Base-by-base conservation (phyloP, 169 alveolate genomes). In the Cryptosporidium viatorum region DNA sequence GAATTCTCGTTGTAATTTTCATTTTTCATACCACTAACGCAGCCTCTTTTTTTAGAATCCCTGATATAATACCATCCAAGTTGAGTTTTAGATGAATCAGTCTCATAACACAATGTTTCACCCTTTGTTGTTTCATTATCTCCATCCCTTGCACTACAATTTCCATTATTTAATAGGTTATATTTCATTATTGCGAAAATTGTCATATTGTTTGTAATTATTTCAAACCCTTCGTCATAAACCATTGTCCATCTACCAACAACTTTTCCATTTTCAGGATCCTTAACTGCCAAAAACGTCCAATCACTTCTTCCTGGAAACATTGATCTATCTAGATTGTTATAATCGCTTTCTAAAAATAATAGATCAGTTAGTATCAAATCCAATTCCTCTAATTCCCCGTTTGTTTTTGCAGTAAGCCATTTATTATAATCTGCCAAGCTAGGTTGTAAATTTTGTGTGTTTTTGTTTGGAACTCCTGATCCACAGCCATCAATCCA, bases 191-290 rank as follows among this genome's bases (percentile, higher is more conserved):
- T 16, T 35, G 84, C 94, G 50, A 91, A 73, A 43, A 91, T 71
- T n/a, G 84, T 59, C 50, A 70, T 85, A 33, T 65, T 18, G 39
- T 55, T 48, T 18, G 84, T 48, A 21, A 86, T 51, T 5, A 94
- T 91, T 85, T 94, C 95, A 68, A 94, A 94, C 8, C 96, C 96
- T 51, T 94, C 96, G 70, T 93, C 96, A 59, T 93, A 93, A 3
- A 94, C 96, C 96, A 93, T 94, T 3, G 96, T 94, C 96, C 96
- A 92, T 18, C 91, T 48, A 26, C 94, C 94, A 18, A 73, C 45
- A 5, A 86, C 41, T 41, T 59, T 35, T 16, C 33, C 59, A 16
- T 29, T 52, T 43, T 91, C 55, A 1, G 52, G 21, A 55, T 91
- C 93, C 26, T 45, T 70, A 21, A 86, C 94, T 8, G 86, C 94